These are phyloP conservation scores for Hypoxylon trugodes DNA, from an alignment of 495 filamentous ascomycete species.

Conservation along the genomic window DNA sequence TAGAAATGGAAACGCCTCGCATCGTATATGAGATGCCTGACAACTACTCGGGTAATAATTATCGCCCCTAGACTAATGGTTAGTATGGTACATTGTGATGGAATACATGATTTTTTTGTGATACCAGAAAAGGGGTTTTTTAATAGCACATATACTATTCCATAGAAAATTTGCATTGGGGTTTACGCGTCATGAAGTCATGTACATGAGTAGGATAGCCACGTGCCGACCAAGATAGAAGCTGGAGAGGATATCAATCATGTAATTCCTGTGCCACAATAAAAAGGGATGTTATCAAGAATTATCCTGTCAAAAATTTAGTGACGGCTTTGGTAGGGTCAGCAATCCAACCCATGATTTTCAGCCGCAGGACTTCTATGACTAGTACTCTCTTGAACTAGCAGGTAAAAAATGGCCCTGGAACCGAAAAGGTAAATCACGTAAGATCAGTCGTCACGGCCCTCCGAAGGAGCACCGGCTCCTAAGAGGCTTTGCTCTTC, in stretches of 20 bases:
- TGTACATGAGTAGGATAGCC: not conserved
- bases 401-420: not conserved
- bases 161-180: not conserved
- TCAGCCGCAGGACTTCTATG: not conserved
- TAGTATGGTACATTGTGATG: not conserved
- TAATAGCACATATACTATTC: slow-evolving; percentile 18
- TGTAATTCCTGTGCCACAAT: not conserved
- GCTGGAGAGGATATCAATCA: not conserved
- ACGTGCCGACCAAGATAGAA: not conserved
- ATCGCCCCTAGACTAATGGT: not conserved
- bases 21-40: slow-evolving; percentile 19
- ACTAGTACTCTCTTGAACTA: not conserved
- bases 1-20: slow-evolving; percentile 14
- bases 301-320: not conserved
- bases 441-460: slow-evolving; percentile 17
- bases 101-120: not conserved
- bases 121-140: not conserved
- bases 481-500: slow-evolving; percentile 49
- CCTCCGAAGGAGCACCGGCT: slow-evolving; percentile 9
- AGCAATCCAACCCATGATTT: not conserved
- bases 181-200: not conserved
- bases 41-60: not conserved
- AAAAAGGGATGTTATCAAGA: not conserved
- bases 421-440: not conserved
- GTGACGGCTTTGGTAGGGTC: not conserved